Evolutionary conservation across 352 stramenopile genomes (phyloP).

Genomic region (Thraustochytrium sp.): DNA sequence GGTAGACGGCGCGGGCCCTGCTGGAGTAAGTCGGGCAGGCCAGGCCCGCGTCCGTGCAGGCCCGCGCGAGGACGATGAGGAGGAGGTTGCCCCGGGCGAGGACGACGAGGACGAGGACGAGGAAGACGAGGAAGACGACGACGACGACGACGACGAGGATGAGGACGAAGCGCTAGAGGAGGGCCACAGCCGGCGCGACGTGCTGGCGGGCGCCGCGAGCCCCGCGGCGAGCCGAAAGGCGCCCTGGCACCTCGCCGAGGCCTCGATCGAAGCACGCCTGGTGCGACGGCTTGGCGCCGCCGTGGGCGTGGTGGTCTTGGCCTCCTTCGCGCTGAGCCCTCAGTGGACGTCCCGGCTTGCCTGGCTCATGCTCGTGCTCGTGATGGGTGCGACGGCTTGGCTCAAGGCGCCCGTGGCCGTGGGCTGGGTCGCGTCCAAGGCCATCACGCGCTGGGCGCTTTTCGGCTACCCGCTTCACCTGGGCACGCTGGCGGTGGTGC

Average conservation of each 20-base stretch:
- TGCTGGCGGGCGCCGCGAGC: not conserved
- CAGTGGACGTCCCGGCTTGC: not conserved
- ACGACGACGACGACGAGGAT: not conserved
- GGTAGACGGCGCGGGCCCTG: too few species aligned
- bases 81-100: not conserved
- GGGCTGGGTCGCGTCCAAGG: not conserved
- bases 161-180: not conserved
- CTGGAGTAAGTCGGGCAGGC: too few species aligned
- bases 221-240: not conserved
- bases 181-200: not conserved
- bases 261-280: not conserved
- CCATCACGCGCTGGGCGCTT: slow-evolving; percentile 6
- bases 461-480: not conserved
- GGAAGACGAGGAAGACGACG: not conserved
- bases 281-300: not conserved
- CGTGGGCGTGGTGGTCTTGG: not conserved
- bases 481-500: not conserved
- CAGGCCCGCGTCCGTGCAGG: too few species aligned
- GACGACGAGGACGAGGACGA: slow-evolving; percentile 3
- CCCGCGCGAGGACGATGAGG: not conserved
- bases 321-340: not conserved
- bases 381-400: not conserved
- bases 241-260: not conserved
- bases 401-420: not conserved
- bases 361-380: not conserved